Conservation (phyloP, 371 early-diverging fungal genomes). For the Apophysomyces sp. region DNA sequence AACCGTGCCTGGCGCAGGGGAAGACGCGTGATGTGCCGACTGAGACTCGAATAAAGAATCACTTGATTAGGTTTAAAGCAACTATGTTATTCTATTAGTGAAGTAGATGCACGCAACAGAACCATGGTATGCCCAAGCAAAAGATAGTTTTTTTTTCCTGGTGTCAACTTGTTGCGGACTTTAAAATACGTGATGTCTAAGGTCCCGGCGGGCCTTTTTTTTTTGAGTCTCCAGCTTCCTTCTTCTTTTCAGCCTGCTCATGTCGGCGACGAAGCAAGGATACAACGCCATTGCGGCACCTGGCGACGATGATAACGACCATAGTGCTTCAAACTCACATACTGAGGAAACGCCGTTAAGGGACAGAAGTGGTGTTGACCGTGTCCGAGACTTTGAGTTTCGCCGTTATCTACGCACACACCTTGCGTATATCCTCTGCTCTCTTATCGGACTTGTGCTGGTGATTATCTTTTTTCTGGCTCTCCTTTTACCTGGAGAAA, state of each 20-base stretch:
- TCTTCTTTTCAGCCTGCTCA: not conserved
- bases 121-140: too few species aligned
- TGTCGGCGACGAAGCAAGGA: constrained; percentile 16
- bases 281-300: constrained; percentile 19
- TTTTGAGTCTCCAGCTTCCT: not conserved
- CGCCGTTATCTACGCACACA: constrained; percentile 7
- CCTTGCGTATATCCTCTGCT: constrained; percentile 8
- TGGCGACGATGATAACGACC: constrained; percentile 8
- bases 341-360: constrained; percentile 5
- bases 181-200: too few species aligned
- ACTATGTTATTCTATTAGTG: too few species aligned
- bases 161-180: too few species aligned
- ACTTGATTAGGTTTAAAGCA: too few species aligned
- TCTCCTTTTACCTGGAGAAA: constrained; percentile 3
- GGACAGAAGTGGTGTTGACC: not conserved
- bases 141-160: too few species aligned
- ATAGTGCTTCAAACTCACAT: not conserved
- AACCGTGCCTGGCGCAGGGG: too few species aligned
- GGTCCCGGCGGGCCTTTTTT: not conserved
- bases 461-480: constrained; percentile 4
- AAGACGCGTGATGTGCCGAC: too few species aligned
- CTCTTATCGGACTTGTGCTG: constrained; percentile 5
- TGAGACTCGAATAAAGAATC: too few species aligned
- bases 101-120: too few species aligned
- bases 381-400: constrained; percentile 14